Conservation (phyloP, 352 stramenopile species). For the Globisporangium polare region DNA sequence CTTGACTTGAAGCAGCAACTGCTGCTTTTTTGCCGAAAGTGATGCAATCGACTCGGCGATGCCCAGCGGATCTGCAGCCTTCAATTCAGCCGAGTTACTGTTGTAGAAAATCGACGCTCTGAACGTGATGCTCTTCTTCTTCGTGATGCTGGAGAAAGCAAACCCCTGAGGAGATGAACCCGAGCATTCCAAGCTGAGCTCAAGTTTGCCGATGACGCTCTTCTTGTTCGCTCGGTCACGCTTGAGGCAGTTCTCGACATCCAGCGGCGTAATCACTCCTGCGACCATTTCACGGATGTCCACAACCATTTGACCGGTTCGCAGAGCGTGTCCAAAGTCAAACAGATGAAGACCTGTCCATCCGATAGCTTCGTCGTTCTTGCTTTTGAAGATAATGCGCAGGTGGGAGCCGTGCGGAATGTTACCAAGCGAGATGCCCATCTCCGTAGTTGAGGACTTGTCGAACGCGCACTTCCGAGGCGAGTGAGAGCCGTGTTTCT, state of each 20-base stretch:
- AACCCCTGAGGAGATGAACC: slow-evolving; percentile 37
- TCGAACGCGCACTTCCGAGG: slow-evolving; percentile 11
- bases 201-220: slow-evolving; percentile 34
- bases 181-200: slow-evolving; percentile 46
- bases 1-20: slow-evolving; percentile 47
- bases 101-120: slow-evolving; percentile 71
- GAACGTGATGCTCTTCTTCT: slow-evolving; percentile 55
- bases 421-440: slow-evolving; percentile 44
- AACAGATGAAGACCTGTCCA: slow-evolving; percentile 80
- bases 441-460: slow-evolving; percentile 1
- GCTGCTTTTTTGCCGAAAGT: slow-evolving; percentile 32
- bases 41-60: slow-evolving; percentile 21
- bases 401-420: slow-evolving; percentile 77
- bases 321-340: slow-evolving; percentile 73
- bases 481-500: slow-evolving; percentile 12
- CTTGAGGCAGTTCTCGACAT: slow-evolving; percentile 72
- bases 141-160: slow-evolving; percentile 53
- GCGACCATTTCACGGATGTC: slow-evolving; percentile 18
- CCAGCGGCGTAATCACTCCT: slow-evolving; percentile 52
- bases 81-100: slow-evolving; percentile 6
- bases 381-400: slow-evolving; percentile 50
- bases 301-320: slow-evolving; percentile 40
- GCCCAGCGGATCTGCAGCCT: not conserved
- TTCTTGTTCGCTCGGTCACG: slow-evolving; percentile 25
- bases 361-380: slow-evolving; percentile 27